phyloP scores from a whole-genome alignment of 2,329 filamentous ascomycete species.

The Mollisiaceae sp. region DNA sequence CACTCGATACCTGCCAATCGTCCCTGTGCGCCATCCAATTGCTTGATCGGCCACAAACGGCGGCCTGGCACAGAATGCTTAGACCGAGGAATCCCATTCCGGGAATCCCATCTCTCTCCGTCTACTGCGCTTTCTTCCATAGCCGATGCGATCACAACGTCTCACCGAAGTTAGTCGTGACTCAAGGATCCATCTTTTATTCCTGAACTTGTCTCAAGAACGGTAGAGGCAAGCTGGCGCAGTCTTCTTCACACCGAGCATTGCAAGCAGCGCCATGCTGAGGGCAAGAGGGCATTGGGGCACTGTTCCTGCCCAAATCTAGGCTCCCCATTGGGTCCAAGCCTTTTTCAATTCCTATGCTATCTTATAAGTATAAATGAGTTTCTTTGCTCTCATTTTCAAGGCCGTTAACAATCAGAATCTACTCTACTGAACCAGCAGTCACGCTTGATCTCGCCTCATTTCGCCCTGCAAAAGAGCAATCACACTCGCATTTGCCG shows the following conservation, averaged over 20 bases:
- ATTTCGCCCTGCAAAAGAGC: constrained; percentile 13
- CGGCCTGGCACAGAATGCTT: constrained; percentile 1
- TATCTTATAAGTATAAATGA: neutral
- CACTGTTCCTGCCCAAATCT: neutral
- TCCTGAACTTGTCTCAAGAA: neutral
- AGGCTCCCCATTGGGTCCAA: neutral
- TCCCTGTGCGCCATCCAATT: neutral
- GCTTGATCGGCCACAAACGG: neutral
- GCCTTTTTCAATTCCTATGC: neutral
- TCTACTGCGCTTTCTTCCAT: neutral
- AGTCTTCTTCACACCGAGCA: neutral
- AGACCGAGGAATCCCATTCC: neutral
- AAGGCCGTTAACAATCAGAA: neutral
- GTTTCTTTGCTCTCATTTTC: neutral
- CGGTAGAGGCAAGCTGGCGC: neutral
- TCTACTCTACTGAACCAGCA: constrained; percentile 9
- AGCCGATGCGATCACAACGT: neutral
- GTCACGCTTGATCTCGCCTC: constrained; percentile 11
- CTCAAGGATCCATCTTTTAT: constrained; percentile 2
- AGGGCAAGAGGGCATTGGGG: constrained; percentile 9
- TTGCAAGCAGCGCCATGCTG: neutral
- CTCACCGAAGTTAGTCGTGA: constrained; percentile 4
- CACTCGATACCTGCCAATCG: neutral
- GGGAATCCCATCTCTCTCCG: neutral
- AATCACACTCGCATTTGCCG: constrained; percentile 18